Evolutionary conservation across 2,329 filamentous ascomycete species (phyloP).

Genomic region (Monosporascus sp.): DNA sequence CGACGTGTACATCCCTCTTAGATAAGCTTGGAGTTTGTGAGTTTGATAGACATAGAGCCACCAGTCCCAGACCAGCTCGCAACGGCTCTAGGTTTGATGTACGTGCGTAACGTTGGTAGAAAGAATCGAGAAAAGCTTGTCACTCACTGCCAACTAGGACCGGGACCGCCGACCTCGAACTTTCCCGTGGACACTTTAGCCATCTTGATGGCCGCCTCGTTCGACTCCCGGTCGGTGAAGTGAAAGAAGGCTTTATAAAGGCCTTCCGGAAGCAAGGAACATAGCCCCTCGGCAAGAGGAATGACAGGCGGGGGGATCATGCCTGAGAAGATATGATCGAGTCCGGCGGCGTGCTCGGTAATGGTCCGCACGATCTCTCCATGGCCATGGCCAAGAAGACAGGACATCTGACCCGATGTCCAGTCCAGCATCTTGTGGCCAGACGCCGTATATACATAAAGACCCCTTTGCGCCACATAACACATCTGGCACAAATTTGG

Average conservation of each 20-base stretch:
- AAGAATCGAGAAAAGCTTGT: too few species aligned
- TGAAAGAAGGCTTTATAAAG: slow-evolving; percentile 54
- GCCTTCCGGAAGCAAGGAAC: slow-evolving; percentile 39
- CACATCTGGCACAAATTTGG: slow-evolving; percentile 26
- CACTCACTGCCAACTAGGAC: slow-evolving; percentile 47
- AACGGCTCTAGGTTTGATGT: too few species aligned
- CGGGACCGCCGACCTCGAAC: slow-evolving; percentile 58
- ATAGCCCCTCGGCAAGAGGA: slow-evolving; percentile 46
- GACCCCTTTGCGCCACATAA: slow-evolving; percentile 39
- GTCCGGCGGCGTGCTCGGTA: slow-evolving; percentile 38
- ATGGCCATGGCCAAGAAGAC: slow-evolving; percentile 52
- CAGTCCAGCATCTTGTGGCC: slow-evolving; percentile 49
- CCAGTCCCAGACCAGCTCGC: too few species aligned
- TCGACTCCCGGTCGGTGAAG: slow-evolving; percentile 51
- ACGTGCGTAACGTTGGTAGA: too few species aligned
- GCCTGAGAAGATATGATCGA: slow-evolving; percentile 55
- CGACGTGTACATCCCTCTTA: too few species aligned
- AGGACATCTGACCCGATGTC: slow-evolving; percentile 58
- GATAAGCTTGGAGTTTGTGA: too few species aligned
- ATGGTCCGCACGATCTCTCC: slow-evolving; percentile 53
- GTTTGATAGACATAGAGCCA: too few species aligned
- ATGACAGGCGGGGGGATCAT: slow-evolving; percentile 56
- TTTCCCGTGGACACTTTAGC: slow-evolving; percentile 61
- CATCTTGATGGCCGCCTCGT: slow-evolving; percentile 59
- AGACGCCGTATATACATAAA: slow-evolving; percentile 40